Percentiles rank a stretch among this genome's conserved stretches.
Conservation (phyloP, 140 eudicot species). For the Stevia rebaudiana region DNA sequence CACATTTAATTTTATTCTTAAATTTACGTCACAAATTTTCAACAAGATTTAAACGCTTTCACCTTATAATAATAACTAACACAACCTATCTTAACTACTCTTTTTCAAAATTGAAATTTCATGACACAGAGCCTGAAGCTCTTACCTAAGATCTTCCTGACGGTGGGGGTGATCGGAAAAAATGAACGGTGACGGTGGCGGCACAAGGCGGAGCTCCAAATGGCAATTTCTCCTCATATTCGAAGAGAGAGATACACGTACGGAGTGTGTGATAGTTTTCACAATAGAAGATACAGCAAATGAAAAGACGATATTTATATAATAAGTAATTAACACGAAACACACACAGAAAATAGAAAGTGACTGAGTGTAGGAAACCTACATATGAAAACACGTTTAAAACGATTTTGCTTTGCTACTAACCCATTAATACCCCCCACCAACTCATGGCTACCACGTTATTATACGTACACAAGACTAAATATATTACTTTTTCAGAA, state of each 20-base stretch:
- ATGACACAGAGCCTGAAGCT: neutral
- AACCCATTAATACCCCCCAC: slow-evolving; percentile 14
- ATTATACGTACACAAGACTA: slow-evolving; percentile 1
- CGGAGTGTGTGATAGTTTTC: neutral
- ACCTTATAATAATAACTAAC: too few species aligned
- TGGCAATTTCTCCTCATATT: slow-evolving; percentile 46
- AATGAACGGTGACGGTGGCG: slow-evolving; percentile 30
- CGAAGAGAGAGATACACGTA: neutral
- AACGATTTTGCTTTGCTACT: slow-evolving; percentile 6
- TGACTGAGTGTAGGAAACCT: slow-evolving; percentile 2
- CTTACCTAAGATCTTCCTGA: slow-evolving; percentile 19
- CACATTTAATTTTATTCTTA: too few species aligned
- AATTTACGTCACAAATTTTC: too few species aligned
- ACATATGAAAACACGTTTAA: slow-evolving; percentile 20
- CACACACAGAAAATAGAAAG: slow-evolving; percentile 1
- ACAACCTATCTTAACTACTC: neutral
- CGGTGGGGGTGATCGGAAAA: slow-evolving; percentile 19
- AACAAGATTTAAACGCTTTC: too few species aligned
- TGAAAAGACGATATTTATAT: slow-evolving; percentile 7
- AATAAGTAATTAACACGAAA: neutral
- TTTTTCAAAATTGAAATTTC: neutral
- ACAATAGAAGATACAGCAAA: neutral
- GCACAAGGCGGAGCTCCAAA: slow-evolving; percentile 48
- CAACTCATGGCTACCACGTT: slow-evolving; percentile 12
- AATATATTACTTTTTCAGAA: too few species aligned